Evolutionary conservation across 345 rosid genomes (phyloP).

Genomic region (Durio zibethinus): DNA sequence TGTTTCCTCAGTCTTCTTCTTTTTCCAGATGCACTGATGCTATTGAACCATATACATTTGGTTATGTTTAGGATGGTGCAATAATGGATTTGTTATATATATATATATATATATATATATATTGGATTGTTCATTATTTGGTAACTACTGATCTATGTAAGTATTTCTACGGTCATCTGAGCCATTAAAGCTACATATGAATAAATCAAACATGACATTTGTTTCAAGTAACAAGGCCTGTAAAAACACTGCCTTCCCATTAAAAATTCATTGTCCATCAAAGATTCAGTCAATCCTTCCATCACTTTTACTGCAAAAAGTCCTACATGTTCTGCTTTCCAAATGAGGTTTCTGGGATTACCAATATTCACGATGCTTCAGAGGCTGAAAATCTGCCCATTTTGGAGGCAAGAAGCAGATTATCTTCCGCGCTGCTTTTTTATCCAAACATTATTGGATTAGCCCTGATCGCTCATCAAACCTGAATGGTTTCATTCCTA

Average conservation of each 20-base stretch:
- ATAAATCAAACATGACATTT: neutral
- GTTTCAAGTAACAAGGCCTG: neutral
- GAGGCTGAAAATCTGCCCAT: no score
- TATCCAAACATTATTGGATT: neutral
- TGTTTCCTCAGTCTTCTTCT: neutral
- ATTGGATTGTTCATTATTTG: neutral
- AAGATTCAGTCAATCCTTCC: neutral
- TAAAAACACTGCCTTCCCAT: neutral
- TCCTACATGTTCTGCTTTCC: neutral
- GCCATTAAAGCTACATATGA: neutral
- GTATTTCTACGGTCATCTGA: neutral
- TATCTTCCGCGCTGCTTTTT: neutral
- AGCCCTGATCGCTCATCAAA: neutral
- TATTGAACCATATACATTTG: neutral
- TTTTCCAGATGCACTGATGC: neutral
- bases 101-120: no score
- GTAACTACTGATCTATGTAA: neutral
- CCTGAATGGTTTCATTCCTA: neutral
- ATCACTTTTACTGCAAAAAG: neutral
- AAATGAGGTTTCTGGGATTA: neutral
- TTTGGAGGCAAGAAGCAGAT: no score
- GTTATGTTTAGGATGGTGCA: neutral
- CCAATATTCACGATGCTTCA: neutral
- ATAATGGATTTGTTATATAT: conserved; percentile 7
- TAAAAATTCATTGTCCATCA: neutral